A percentile compares a stretch with the other conserved stretches of the same genome.
Conservation (phyloP, 768 basidiomycete species). For the Cubamyces lactineus region DNA sequence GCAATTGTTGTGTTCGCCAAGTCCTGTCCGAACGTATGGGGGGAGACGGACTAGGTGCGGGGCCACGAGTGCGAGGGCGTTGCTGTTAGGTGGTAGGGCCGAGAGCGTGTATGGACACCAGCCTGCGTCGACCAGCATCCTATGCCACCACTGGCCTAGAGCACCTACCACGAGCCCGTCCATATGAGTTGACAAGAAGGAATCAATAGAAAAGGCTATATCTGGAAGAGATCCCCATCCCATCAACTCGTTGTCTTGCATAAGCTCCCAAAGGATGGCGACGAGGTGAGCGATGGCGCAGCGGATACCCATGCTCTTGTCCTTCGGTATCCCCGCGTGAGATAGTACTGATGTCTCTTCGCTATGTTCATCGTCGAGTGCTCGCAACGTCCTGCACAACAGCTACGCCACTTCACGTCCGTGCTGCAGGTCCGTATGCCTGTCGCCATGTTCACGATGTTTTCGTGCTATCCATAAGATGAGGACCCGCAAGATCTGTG, state of each 20-base stretch:
- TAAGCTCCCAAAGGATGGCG: background rate
- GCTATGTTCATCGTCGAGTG: background rate
- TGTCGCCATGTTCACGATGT: background rate
- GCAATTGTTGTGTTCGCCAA: background rate
- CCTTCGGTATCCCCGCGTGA: background rate
- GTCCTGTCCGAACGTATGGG: background rate
- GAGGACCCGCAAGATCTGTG: background rate
- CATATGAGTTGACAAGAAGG: background rate
- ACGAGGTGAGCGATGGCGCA: background rate
- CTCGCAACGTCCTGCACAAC: background rate
- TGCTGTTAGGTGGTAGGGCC: background rate
- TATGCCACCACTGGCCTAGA: background rate
- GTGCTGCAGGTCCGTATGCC: background rate
- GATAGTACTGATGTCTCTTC: background rate
- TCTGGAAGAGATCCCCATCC: background rate
- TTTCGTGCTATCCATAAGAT: background rate
- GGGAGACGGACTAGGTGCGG: background rate
- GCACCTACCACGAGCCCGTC: background rate
- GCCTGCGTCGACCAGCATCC: background rate
- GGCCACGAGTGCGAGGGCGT: background rate
- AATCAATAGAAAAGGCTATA: background rate
- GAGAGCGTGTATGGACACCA: background rate
- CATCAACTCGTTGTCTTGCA: background rate
- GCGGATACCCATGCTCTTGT: background rate
- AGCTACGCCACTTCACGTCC: background rate